Evolutionary conservation across 2,329 filamentous ascomycete genomes (phyloP), one percentile per base, ranked within the genome.

Genomic region (Cladophialophora psammophila): DNA sequence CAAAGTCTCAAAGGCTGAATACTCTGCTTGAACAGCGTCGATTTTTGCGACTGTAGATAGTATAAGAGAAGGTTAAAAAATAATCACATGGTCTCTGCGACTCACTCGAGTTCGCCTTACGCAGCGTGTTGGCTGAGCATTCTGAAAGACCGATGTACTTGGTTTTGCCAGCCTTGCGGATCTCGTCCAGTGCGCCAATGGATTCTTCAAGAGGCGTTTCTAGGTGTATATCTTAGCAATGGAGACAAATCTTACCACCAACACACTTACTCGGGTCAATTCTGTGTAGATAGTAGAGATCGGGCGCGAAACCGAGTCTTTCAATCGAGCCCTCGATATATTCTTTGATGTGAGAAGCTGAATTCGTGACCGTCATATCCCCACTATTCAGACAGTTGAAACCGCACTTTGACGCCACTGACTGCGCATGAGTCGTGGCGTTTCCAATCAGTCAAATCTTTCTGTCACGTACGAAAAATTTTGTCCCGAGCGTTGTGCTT

Each of bases 281-380:
- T 1, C 81, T 75, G 60, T 82, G 79, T 1, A 82, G 74, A 55
- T 81, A 81, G 64, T 83, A 83, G 4, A 82, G 74, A 57, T 83
- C 81, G 6, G 82, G 82, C 0, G 81, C 58, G 53, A 83, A 84
- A 0, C 83, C 82, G 0, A 84, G 77, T 67, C 83, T 73, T 62
- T 84, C 79, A 52, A 84, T 84, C 0, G 82, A 83, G 10, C 81
- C 82, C 3, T 84, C 81, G 32, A 84, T 83, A 66, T 84, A 84
- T 45, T 76, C 63, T 69, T 81, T 79, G 69, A 84, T 84, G 55
- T 84, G 82, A 0, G 77, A 64, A 1, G 82, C 75, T 3, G 79
- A 81, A 69, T 84, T 84, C 56, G 81, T 83, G 35, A 83, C 76
- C 1, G 40, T 18, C 4, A 74, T 72, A 0, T 72, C 71, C 12